phyloP scores from a whole-genome alignment of 129 eudicot species.

The Silybum marianum region DNA sequence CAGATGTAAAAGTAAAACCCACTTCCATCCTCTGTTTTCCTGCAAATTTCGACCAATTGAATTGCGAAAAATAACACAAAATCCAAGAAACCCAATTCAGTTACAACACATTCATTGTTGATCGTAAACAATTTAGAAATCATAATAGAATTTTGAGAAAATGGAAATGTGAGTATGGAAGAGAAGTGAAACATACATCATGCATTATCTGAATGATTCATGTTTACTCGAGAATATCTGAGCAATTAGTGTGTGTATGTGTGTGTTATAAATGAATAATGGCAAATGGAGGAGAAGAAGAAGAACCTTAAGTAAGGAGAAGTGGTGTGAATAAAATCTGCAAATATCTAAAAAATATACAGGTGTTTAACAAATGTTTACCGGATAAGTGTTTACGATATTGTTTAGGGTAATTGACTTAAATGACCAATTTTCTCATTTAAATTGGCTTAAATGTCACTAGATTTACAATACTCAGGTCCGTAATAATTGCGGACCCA shows the following conservation, averaged over 20 bases:
- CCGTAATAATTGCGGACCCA: no score
- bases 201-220: constrained; percentile 7
- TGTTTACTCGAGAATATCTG: not conserved
- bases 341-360: no score
- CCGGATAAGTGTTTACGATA: no score
- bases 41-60: not conserved
- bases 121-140: not conserved
- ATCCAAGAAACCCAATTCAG: not conserved
- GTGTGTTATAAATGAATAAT: constrained; percentile 5
- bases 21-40: not conserved
- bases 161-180: not conserved
- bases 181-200: not conserved
- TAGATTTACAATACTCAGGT: no score
- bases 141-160: not conserved
- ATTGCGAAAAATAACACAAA: not conserved
- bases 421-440: no score
- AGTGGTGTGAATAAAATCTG: not conserved
- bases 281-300: constrained; percentile 5
- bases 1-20: not conserved
- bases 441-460: no score
- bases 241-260: not conserved
- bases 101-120: not conserved
- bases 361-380: no score
- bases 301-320: not conserved
- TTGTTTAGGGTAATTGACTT: no score